A percentile compares a stretch with the other conserved stretches of the same genome.
Conservation (phyloP, 1,139 yeast species). For the Debaryomyces sp. region DNA sequence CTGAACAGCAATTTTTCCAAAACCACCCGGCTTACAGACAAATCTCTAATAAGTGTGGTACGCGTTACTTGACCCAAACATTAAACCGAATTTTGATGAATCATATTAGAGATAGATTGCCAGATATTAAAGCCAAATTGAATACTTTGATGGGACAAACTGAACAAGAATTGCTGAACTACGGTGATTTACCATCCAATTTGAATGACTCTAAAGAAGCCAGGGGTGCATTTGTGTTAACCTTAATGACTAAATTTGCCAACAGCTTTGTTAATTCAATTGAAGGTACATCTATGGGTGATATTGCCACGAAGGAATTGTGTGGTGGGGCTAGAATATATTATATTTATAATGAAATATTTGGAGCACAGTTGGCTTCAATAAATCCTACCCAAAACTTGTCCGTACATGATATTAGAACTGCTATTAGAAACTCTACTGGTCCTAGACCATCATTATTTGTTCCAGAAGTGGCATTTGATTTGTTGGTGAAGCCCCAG, state of each 20-base stretch:
- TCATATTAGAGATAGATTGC: slow-evolving; percentile 91
- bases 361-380: slow-evolving; percentile 73
- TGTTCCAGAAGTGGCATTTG: slow-evolving; percentile 97
- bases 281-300: slow-evolving; percentile 83
- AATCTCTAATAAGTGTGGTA: slow-evolving; percentile 89
- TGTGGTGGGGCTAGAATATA: slow-evolving; percentile 98
- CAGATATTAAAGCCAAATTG: slow-evolving; percentile 93
- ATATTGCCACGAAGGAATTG: slow-evolving; percentile 85
- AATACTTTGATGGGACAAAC: slow-evolving; percentile 96
- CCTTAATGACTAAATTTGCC: slow-evolving; percentile 93
- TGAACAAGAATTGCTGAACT: slow-evolving; percentile 86
- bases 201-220: slow-evolving; percentile 57
- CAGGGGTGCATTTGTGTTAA: slow-evolving; percentile 79
- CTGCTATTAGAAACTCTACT: slow-evolving; percentile 95
- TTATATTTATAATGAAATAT: slow-evolving; percentile 88
- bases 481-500: slow-evolving; percentile 92
- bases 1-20: slow-evolving; percentile 81
- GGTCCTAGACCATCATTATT: slow-evolving; percentile 97
- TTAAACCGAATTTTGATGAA: slow-evolving; percentile 87
- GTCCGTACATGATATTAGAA: slow-evolving; percentile 81
- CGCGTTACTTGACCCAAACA: slow-evolving; percentile 80
- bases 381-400: slow-evolving; percentile 87
- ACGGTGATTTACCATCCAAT: slow-evolving; percentile 64
- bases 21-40: slow-evolving; percentile 87
- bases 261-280: slow-evolving; percentile 82